These are phyloP conservation scores for Ascochyta koolunga DNA, from an alignment of 2,329 filamentous ascomycete genomes.

Conservation along the genomic window DNA sequence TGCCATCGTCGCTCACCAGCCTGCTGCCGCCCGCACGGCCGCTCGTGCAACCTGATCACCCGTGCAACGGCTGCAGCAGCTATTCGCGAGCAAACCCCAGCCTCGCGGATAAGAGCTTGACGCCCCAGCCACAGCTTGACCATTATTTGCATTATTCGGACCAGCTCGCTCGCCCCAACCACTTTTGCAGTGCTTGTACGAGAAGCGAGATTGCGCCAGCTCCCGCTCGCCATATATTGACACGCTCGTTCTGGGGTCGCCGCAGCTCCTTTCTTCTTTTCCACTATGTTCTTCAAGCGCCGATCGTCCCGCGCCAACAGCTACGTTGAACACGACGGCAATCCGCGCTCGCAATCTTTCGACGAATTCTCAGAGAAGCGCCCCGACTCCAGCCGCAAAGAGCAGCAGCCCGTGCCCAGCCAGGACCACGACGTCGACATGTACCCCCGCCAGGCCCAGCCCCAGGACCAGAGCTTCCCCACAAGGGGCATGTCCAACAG, in stretches of 20 bases:
- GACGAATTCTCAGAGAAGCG: constrained; percentile 50
- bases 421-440: constrained; percentile 43
- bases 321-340: constrained; percentile 56
- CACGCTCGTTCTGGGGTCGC: constrained; percentile 21
- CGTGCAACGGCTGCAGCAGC: neutral
- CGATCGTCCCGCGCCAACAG: constrained; percentile 54
- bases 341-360: constrained; percentile 48
- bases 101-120: constrained; percentile 19
- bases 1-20: too few relatives aligned
- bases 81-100: constrained; percentile 13
- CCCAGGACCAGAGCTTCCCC: constrained; percentile 45
- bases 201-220: constrained; percentile 27
- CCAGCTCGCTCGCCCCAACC: constrained; percentile 15
- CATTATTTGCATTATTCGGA: constrained; percentile 16
- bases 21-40: neutral
- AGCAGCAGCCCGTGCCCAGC: constrained; percentile 18
- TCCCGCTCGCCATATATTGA: constrained; percentile 31
- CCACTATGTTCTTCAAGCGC: constrained; percentile 58
- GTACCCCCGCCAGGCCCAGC: constrained; percentile 53
- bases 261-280: constrained; percentile 23
- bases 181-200: constrained; percentile 2
- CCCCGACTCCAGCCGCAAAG: constrained; percentile 49
- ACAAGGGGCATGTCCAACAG: constrained; percentile 26
- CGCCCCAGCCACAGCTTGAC: constrained; percentile 21
- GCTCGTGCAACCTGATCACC: constrained; percentile 9